phyloP scores from a whole-genome alignment of 306 rosid genomes.

The Acmispon strigosus region DNA sequence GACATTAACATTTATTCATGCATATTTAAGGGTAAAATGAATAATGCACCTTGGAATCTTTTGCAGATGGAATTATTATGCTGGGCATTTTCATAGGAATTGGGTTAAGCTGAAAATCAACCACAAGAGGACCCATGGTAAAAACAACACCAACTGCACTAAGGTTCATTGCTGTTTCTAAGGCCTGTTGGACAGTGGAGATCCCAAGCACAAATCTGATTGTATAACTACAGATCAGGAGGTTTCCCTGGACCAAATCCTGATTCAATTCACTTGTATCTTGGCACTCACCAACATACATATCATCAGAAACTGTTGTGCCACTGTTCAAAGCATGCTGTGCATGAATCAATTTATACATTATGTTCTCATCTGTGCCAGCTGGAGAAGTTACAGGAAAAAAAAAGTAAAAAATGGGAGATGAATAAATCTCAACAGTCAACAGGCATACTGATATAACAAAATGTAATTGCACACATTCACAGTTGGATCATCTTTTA shows the following conservation, averaged over 20 bases:
- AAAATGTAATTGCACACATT: slow-evolving; percentile 11
- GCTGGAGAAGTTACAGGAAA: slow-evolving; percentile 42
- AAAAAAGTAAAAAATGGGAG: neutral
- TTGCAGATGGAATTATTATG: slow-evolving; percentile 72
- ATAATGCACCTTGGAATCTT: slow-evolving; percentile 70
- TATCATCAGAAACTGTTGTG: slow-evolving; percentile 37
- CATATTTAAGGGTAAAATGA: neutral
- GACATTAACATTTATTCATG: neutral
- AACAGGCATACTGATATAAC: neutral
- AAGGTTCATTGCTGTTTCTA: slow-evolving; percentile 67
- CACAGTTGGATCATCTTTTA: neutral
- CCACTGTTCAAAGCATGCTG: slow-evolving; percentile 61
- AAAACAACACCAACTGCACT: slow-evolving; percentile 86
- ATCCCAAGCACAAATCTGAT: slow-evolving; percentile 80
- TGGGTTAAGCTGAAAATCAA: slow-evolving; percentile 84
- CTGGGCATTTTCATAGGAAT: slow-evolving; percentile 76
- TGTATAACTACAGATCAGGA: slow-evolving; percentile 87
- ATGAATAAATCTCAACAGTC: neutral
- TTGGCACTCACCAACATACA: slow-evolving; percentile 90
- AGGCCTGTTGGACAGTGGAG: slow-evolving; percentile 67
- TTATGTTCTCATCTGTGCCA: slow-evolving; percentile 45
- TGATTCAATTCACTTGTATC: slow-evolving; percentile 55
- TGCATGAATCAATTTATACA: slow-evolving; percentile 71
- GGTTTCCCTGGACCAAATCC: slow-evolving; percentile 63
- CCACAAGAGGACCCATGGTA: slow-evolving; percentile 70